Evolutionary conservation across 108 stramenopile species (phyloP).

Genomic region (Nitzschia sp.): DNA sequence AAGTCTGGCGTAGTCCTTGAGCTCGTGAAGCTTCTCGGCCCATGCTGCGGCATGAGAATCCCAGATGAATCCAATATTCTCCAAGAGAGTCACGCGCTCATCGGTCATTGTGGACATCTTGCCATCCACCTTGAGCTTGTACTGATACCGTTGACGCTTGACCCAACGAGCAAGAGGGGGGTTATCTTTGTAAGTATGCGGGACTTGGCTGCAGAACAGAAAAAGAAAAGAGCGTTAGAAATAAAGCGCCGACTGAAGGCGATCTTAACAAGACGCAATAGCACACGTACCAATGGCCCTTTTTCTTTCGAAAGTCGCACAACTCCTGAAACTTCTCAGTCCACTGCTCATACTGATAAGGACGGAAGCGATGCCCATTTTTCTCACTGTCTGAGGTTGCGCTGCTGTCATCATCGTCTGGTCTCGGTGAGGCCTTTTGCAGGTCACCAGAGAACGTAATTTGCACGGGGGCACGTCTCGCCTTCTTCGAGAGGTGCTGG

Average conservation of each 20-base stretch:
- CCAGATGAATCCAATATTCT: constrained; percentile 57
- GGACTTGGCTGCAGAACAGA: constrained; percentile 12
- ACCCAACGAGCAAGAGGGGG: constrained; percentile 25
- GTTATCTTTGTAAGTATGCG: constrained; percentile 23
- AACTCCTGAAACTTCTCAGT: constrained; percentile 40
- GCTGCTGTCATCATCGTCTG: neutral
- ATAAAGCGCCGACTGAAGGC: neutral
- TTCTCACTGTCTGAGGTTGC: neutral
- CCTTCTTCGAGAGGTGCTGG: constrained; percentile 24
- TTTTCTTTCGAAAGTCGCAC: constrained; percentile 19
- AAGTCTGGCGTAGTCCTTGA: constrained; percentile 19
- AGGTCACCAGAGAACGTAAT: neutral
- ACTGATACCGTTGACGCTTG: constrained; percentile 46
- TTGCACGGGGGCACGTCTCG: neutral
- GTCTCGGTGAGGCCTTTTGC: neutral
- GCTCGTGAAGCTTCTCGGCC: constrained; percentile 29
- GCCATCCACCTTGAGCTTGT: constrained; percentile 43
- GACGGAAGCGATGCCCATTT: constrained; percentile 18
- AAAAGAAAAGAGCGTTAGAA: neutral
- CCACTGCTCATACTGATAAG: constrained; percentile 40
- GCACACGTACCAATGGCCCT: constrained; percentile 45
- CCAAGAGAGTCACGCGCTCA: constrained; percentile 48
- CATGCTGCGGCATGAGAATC: constrained; percentile 39
- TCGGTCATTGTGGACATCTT: constrained; percentile 47
- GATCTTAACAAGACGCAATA: neutral